phyloP scores from a whole-genome alignment of 176 grass and related monocot species.

The Luzula sylvatica region DNA sequence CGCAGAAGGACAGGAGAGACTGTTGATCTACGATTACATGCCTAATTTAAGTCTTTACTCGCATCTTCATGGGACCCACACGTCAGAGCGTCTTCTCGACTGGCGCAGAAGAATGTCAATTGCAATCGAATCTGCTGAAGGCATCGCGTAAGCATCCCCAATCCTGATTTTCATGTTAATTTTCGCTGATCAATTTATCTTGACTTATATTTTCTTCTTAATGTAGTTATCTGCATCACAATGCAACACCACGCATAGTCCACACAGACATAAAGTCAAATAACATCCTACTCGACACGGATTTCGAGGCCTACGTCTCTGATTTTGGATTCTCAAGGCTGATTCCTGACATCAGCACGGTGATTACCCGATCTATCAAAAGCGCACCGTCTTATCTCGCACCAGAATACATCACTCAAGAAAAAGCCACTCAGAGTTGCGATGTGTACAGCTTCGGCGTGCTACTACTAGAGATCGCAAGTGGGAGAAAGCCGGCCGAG shows the following conservation, averaged over 20 bases:
- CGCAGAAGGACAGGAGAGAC: conserved; percentile 61
- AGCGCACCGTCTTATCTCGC: conserved; percentile 56
- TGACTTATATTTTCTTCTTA: conserved; percentile 4
- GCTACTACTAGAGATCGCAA: conserved; percentile 53
- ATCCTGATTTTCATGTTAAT: conserved; percentile 12
- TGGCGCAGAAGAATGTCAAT: conserved; percentile 56
- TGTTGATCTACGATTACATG: conserved; percentile 74
- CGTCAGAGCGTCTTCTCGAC: conserved; percentile 61
- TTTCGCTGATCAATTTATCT: neutral
- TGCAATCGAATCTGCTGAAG: conserved; percentile 54
- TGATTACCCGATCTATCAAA: conserved; percentile 43
- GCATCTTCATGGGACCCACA: conserved; percentile 60
- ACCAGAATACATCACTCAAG: conserved; percentile 62
- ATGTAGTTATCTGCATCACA: conserved; percentile 55
- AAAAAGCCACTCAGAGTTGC: conserved; percentile 44
- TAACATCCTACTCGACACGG: conserved; percentile 54
- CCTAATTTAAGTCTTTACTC: conserved; percentile 54
- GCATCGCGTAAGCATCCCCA: conserved; percentile 39
- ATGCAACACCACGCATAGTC: conserved; percentile 39
- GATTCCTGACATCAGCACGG: conserved; percentile 38
- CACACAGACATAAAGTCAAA: conserved; percentile 66
- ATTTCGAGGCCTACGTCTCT: conserved; percentile 45
- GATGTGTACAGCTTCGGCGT: conserved; percentile 80
- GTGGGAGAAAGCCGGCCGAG: conserved; percentile 54
- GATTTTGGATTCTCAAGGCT: conserved; percentile 65